Conservation (phyloP, 2,329 filamentous ascomycete species). For the Boeremia exigua region DNA sequence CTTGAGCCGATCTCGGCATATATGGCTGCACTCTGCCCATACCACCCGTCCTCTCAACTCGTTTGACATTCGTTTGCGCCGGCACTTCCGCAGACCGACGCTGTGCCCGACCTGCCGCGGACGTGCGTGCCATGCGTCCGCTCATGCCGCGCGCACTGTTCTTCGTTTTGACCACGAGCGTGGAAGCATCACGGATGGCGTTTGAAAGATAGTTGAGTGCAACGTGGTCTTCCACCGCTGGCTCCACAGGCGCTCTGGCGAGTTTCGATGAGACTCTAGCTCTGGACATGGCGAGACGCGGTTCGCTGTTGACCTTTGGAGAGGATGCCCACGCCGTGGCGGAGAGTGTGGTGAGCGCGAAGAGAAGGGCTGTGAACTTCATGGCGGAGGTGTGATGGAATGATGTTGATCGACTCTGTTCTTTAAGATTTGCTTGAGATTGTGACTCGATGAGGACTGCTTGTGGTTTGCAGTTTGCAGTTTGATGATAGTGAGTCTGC, state of each 20-base stretch:
- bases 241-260: background rate
- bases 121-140: background rate
- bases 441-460: background rate
- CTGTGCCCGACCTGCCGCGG: background rate
- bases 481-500: background rate
- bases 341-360: background rate
- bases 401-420: background rate
- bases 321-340: background rate
- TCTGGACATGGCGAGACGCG: background rate
- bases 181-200: background rate
- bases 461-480: background rate
- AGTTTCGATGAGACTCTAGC: background rate
- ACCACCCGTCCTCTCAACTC: background rate
- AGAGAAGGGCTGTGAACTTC: background rate
- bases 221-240: background rate
- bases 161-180: background rate
- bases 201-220: background rate
- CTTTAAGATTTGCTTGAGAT: background rate
- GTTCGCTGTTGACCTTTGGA: constrained; percentile 1
- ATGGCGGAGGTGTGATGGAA: background rate
- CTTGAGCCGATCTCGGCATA: too few species aligned
- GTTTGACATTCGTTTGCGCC: background rate
- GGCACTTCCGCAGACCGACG: background rate
- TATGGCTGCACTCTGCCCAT: background rate
- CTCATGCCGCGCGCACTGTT: background rate